A percentile compares a stretch with the other conserved stretches of the same genome.
phyloP scores from a whole-genome alignment of 805 yeast species.

The Maudiozyma pseudohumilis region DNA sequence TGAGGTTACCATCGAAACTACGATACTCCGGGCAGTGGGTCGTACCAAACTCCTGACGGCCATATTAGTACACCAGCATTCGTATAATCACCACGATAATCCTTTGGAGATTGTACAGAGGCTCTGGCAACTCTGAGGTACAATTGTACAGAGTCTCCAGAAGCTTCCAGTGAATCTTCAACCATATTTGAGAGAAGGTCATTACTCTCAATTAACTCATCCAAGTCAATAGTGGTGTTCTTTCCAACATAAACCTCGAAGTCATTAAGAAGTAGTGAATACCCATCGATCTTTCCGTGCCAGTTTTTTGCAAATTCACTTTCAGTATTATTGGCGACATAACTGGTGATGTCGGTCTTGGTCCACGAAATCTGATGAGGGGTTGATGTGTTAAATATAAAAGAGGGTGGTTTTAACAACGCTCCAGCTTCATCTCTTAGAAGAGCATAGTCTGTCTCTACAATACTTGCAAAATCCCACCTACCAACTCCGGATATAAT shows the following conservation, averaged over 20 bases:
- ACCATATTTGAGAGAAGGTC: conserved; percentile 24
- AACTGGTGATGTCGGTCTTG: neutral
- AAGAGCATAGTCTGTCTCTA: conserved; percentile 62
- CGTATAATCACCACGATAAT: conserved; percentile 51
- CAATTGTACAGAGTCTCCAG: conserved; percentile 21
- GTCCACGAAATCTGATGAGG: conserved; percentile 25
- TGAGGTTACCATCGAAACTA: conserved; percentile 4
- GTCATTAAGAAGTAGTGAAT: conserved; percentile 67
- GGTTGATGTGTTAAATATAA: conserved; percentile 17
- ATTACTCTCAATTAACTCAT: conserved; percentile 27
- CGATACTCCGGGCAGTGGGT: conserved; percentile 46
- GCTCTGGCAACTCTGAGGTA: conserved; percentile 52
- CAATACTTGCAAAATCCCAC: conserved; percentile 90
- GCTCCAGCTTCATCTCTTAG: conserved; percentile 66
- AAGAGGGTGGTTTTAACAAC: conserved; percentile 39
- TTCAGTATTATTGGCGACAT: conserved; percentile 3
- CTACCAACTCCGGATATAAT: conserved; percentile 75
- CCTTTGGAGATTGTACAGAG: conserved; percentile 29
- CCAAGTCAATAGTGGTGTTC: conserved; percentile 36
- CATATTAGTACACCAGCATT: conserved; percentile 49
- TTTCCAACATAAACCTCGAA: conserved; percentile 62
- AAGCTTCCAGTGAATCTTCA: conserved; percentile 26
- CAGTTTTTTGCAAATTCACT: conserved; percentile 11
- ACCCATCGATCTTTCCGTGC: conserved; percentile 35
- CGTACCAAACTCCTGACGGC: conserved; percentile 48